Conservation (phyloP, 1,139 yeast species). For the Torulaspora pretoriensis region DNA sequence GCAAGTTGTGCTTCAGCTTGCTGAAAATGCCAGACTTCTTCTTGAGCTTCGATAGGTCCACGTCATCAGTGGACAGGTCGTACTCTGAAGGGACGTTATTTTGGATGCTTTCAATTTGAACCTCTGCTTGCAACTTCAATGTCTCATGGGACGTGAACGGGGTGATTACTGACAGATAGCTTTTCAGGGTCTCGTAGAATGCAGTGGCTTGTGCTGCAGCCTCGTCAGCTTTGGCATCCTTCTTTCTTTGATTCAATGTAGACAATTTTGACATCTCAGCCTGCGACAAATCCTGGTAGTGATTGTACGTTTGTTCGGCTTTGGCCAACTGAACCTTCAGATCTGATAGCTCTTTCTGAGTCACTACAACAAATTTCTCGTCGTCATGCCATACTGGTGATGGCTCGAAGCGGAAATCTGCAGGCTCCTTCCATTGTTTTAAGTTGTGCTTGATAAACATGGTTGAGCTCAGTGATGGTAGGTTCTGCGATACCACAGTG, state of each 20-base stretch:
- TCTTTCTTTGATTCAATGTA: conserved; percentile 38
- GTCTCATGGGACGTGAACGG: conserved; percentile 73
- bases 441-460: conserved; percentile 91
- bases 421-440: conserved; percentile 77
- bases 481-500: conserved; percentile 61
- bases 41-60: conserved; percentile 53
- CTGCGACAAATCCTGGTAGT: conserved; percentile 39
- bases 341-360: conserved; percentile 59
- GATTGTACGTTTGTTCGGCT: conserved; percentile 46
- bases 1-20: conserved; percentile 30
- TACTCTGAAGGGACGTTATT: conserved; percentile 48
- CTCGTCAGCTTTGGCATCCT: conserved; percentile 35
- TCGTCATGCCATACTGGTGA: conserved; percentile 97
- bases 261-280: conserved; percentile 35
- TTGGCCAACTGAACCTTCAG: conserved; percentile 57
- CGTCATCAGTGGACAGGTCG: conserved; percentile 52
- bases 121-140: conserved; percentile 67
- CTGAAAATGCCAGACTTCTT: conserved; percentile 58
- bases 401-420: conserved; percentile 79
- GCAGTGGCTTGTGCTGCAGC: conserved; percentile 43
- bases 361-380: conserved; percentile 61
- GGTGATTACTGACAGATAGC: conserved; percentile 53
- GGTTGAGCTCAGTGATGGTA: conserved; percentile 71
- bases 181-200: conserved; percentile 51
- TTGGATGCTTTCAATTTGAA: conserved; percentile 85